Conservation (phyloP, 768 basidiomycete species). For the Auriscalpium orientale region DNA sequence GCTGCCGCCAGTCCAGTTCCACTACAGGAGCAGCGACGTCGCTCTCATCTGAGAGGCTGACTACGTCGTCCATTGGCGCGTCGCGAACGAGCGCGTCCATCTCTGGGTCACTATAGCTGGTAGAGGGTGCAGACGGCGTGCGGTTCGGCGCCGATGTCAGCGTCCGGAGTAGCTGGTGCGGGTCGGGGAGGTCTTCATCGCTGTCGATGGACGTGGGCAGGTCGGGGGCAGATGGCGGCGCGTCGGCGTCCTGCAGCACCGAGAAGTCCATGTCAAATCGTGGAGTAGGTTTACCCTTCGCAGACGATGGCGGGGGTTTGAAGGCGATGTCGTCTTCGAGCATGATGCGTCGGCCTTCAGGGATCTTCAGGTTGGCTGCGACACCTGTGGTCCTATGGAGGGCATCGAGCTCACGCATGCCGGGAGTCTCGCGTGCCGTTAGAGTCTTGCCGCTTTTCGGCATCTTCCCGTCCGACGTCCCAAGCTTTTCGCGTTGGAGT, state of each 20-base stretch:
- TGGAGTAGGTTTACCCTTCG: constrained; percentile 15
- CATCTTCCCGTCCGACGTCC: neutral
- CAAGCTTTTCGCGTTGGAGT: neutral
- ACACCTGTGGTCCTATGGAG: constrained; percentile 12
- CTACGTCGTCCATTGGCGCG: constrained; percentile 23
- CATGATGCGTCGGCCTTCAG: constrained; percentile 10
- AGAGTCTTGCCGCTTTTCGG: neutral
- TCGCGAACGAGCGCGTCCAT: constrained; percentile 36
- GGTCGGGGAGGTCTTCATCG: constrained; percentile 27
- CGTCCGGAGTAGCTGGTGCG: constrained; percentile 19
- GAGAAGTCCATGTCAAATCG: constrained; percentile 45
- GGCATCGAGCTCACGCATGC: constrained; percentile 8
- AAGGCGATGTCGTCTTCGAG: neutral
- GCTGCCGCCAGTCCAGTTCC: neutral
- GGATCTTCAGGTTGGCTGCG: constrained; percentile 4
- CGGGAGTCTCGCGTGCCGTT: neutral
- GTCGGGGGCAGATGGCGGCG: neutral
- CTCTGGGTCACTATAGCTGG: constrained; percentile 36
- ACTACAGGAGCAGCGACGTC: neutral
- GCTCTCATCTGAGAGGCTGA: neutral
- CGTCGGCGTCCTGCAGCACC: constrained; percentile 25
- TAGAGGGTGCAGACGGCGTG: constrained; percentile 20
- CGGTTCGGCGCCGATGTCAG: constrained; percentile 9
- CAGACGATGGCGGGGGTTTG: neutral
- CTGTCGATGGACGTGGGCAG: neutral